Conservation (phyloP, 345 rosid genomes). For the Eucalyptus regnans region DNA sequence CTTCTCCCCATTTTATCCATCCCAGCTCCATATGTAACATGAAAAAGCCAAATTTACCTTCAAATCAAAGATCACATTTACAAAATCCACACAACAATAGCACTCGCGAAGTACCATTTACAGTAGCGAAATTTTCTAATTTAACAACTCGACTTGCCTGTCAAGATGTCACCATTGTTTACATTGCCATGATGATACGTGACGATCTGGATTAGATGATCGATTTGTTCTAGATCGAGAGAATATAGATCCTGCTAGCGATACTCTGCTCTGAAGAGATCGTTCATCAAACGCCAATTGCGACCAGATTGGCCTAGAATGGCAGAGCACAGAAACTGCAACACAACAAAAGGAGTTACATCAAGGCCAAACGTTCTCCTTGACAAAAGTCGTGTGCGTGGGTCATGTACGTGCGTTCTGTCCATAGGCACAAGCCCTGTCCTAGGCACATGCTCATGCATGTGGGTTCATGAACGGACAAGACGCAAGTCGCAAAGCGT, state of each 20-base stretch:
- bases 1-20: not conserved
- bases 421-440: not conserved
- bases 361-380: not conserved
- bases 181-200: not conserved
- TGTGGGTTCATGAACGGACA: not conserved
- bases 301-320: not conserved
- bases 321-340: not conserved
- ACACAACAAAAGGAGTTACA: not conserved
- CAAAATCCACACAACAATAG: not conserved
- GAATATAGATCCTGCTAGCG: not conserved
- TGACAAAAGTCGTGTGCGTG: not conserved
- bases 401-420: not conserved
- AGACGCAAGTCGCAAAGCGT: not conserved
- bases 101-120: not conserved
- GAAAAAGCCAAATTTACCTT: not conserved
- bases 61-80: not conserved
- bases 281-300: not conserved
- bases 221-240: not conserved
- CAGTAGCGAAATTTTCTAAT: not conserved
- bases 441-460: not conserved
- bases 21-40: not conserved
- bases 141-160: not conserved
- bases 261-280: not conserved
- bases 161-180: not conserved
- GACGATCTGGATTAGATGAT: not conserved